Evolutionary conservation across 2,329 filamentous ascomycete species (phyloP), one percentile per base, ranked within the genome.

Genomic region (Neofusicoccum parvum): DNA sequence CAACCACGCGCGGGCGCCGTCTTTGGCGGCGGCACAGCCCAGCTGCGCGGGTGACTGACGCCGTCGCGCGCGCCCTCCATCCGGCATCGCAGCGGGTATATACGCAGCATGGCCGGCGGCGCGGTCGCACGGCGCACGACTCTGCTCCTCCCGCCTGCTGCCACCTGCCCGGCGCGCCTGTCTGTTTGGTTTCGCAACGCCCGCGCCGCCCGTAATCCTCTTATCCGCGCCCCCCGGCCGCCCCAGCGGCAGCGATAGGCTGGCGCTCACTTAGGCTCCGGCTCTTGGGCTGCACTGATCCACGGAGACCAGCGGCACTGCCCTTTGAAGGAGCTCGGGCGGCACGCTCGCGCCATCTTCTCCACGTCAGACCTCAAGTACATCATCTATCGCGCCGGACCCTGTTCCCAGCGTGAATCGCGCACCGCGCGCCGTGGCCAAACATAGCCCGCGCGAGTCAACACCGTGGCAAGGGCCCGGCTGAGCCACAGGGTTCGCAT

Each of bases 391-490:
- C 41, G n/a, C 43, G 54, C 56, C 56, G 32, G 56, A 60, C 62
- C 62, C 62, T 65, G 63, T 65, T 65, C 63, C 63, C 63, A 34
- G 63, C 45, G 63, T 59, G 51, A 59, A 65, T 65, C 63, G 63
- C 23, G 32, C 62, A 23, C 9, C 17, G 41, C 62, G 62, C 62
- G 49, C 39, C 49, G 50, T 39, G 50, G 36, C 62, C 62, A 64
- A 56, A 54, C 50, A 56, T 64, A 64, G 62, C 62, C 27, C 62
- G 23, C 63, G 45, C 63, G 63, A 56, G 63, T 65, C 63, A 65
- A 58, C 56, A 37, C 56, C 56, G 56, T 60, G 56, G 56, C 56
- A 59, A 62, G 58, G 43, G 58, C 43, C 34, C 36, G 51, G 51
- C 63, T 58, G 63, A 58, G 63, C 63, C 63, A 58, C 63, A 65